phyloP scores from a whole-genome alignment of 2,329 filamentous ascomycete genomes.

The Coniella lustricola region DNA sequence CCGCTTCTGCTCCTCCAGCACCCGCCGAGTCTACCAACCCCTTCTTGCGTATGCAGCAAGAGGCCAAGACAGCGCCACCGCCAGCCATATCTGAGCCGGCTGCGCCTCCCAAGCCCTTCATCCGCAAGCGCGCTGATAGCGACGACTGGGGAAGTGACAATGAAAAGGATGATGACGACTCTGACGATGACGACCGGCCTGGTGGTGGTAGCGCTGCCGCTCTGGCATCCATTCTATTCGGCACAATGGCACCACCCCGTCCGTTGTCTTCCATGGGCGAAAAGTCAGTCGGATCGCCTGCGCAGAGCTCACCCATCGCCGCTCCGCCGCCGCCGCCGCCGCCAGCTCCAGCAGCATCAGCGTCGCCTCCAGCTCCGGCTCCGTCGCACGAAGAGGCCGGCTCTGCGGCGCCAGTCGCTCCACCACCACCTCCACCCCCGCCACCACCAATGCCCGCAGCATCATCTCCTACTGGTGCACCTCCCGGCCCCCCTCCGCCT shows the following conservation, averaged over 20 bases:
- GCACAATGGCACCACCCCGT: slow-evolving; percentile 90
- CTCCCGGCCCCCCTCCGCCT: slow-evolving; percentile 29
- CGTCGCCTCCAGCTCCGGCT: too few species aligned
- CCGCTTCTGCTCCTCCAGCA: slow-evolving; percentile 28
- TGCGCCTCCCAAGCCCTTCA: slow-evolving; percentile 43
- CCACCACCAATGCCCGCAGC: slow-evolving; percentile 29
- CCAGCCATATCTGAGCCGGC: slow-evolving; percentile 32
- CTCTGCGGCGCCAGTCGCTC: slow-evolving; percentile 24
- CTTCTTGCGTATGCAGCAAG: slow-evolving; percentile 79
- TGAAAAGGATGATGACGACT: slow-evolving; percentile 42
- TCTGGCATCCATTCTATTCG: slow-evolving; percentile 89
- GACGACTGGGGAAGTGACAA: slow-evolving; percentile 84
- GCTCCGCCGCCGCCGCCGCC: slow-evolving; percentile 33
- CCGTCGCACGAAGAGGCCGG: slow-evolving; percentile 20
- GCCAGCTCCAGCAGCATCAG: too few species aligned
- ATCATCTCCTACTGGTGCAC: slow-evolving; percentile 32
- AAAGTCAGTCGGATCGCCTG: slow-evolving; percentile 40
- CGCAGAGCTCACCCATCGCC: slow-evolving; percentile 31
- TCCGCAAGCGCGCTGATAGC: slow-evolving; percentile 47
- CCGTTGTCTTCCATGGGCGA: slow-evolving; percentile 78
- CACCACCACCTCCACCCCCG: slow-evolving; percentile 23
- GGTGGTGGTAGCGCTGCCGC: slow-evolving; percentile 82
- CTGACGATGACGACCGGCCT: slow-evolving; percentile 69
- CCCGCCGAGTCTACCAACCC: slow-evolving; percentile 76
- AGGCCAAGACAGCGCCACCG: slow-evolving; percentile 42